Evolutionary conservation across 1,284 basidiomycete species (phyloP).

Genomic region (Trichosporon faecale): DNA sequence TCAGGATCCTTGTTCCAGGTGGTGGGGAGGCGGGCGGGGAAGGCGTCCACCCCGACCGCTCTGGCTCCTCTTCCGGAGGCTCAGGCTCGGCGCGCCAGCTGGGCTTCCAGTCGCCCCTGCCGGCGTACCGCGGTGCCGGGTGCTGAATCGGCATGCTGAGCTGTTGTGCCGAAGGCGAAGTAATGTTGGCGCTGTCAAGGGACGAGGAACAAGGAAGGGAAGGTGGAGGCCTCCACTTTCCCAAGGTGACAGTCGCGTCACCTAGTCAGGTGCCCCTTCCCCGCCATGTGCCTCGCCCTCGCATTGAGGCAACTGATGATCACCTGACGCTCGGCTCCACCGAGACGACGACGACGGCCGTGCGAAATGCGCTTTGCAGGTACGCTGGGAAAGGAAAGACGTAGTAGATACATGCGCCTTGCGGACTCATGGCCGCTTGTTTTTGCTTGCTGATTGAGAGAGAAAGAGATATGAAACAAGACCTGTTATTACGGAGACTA

Average conservation of each 20-base stretch:
- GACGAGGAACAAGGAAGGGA: neutral
- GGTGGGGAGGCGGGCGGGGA: too few relatives aligned
- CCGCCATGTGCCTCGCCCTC: neutral
- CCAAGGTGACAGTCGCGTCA: neutral
- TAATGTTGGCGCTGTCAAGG: neutral
- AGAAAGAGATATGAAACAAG: neutral
- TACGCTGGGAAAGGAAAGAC: neutral
- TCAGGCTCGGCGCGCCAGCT: too few relatives aligned
- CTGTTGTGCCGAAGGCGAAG: too few relatives aligned
- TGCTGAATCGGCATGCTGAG: too few relatives aligned
- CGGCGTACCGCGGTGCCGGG: too few relatives aligned
- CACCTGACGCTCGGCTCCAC: neutral
- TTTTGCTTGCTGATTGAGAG: neutral
- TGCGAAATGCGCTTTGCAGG: neutral
- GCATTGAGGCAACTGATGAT: neutral
- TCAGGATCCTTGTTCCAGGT: too few relatives aligned
- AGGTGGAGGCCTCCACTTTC: neutral
- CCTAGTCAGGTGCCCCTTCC: too few relatives aligned
- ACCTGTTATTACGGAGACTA: neutral
- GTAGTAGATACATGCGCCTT: conserved; percentile 9
- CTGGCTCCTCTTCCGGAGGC: too few relatives aligned
- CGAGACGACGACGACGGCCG: neutral
- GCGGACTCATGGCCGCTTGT: neutral
- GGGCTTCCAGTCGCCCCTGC: too few relatives aligned
- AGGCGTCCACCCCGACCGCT: too few relatives aligned